A percentile compares a stretch with the other conserved stretches of the same genome.
phyloP scores from a whole-genome alignment of 371 early-diverging fungal species.

The Lichtheimia corymbifera region DNA sequence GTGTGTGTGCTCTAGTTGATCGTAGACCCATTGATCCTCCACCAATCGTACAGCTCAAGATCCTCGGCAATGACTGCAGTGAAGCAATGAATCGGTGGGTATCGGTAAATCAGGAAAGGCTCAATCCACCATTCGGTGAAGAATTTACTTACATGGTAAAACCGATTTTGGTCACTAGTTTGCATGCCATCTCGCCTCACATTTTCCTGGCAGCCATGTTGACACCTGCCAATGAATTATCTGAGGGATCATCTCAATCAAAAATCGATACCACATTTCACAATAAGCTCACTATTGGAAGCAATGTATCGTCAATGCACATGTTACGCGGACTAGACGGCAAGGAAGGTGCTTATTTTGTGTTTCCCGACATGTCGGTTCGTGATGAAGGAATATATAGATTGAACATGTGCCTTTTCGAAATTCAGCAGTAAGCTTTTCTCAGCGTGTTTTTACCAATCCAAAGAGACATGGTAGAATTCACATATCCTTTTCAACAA shows the following conservation, averaged over 20 bases:
- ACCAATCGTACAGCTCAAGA: slow-evolving; percentile 37
- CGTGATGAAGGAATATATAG: slow-evolving; percentile 88
- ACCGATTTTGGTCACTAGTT: slow-evolving; percentile 1
- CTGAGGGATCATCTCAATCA: slow-evolving; percentile 2
- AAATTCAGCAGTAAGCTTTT: slow-evolving; percentile 64
- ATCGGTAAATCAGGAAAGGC: no score
- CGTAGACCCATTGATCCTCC: slow-evolving; percentile 52
- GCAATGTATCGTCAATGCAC: slow-evolving; percentile 64
- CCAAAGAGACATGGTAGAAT: no score
- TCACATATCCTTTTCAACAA: not conserved
- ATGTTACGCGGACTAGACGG: slow-evolving; percentile 59
- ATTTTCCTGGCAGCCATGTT: slow-evolving; percentile 38
- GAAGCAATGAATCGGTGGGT: no score
- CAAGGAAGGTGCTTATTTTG: slow-evolving; percentile 88
- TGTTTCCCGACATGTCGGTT: slow-evolving; percentile 92
- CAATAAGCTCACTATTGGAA: slow-evolving; percentile 48
- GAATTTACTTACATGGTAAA: no score
- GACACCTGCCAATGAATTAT: slow-evolving; percentile 17
- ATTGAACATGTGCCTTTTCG: slow-evolving; percentile 86
- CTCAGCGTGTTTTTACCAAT: not conserved
- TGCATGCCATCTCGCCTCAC: slow-evolving; percentile 18
- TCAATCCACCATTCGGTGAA: no score
- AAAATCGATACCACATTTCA: slow-evolving; percentile 12
- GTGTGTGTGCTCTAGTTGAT: slow-evolving; percentile 26
- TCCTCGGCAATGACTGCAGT: slow-evolving; percentile 6